Evolutionary conservation across 2,329 filamentous ascomycete genomes (phyloP).

Genomic region (Tympanopsis confertula): DNA sequence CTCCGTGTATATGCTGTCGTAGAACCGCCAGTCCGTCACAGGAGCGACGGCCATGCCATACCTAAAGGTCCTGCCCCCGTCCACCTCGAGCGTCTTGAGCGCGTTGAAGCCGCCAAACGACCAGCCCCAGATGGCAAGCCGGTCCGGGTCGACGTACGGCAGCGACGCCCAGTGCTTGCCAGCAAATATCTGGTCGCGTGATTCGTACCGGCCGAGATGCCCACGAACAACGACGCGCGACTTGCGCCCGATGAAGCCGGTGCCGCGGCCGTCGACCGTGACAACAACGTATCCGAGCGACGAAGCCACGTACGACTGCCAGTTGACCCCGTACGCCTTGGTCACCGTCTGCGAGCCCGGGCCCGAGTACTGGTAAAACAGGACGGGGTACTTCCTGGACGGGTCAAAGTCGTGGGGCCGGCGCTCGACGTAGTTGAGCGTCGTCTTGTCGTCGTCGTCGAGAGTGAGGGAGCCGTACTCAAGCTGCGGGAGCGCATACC

Average conservation of each 20-base stretch:
- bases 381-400: conserved; percentile 77
- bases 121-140: conserved; percentile 96
- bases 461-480: conserved; percentile 76
- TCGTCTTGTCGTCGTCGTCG: conserved; percentile 60
- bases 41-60: conserved; percentile 98
- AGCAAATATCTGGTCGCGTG: conserved; percentile 80
- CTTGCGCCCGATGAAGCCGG: conserved; percentile 77
- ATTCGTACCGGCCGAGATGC: conserved; percentile 74
- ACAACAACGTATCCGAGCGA: conserved; percentile 85
- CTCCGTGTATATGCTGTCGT: conserved; percentile 89
- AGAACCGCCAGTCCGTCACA: conserved; percentile 96
- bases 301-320: conserved; percentile 79
- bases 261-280: conserved; percentile 86
- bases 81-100: conserved; percentile 84
- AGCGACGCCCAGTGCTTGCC: conserved; percentile 75
- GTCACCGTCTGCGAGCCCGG: conserved; percentile 83
- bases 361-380: conserved; percentile 91
- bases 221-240: conserved; percentile 72
- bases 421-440: conserved; percentile 66
- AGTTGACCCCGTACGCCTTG: conserved; percentile 74
- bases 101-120: conserved; percentile 93
- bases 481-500: conserved; percentile 71
- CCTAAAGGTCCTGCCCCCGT: conserved; percentile 78
- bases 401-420: conserved; percentile 79
- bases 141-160: conserved; percentile 68